phyloP scores from a whole-genome alignment of 345 rosid species.

The Sonneratia caseolaris region DNA sequence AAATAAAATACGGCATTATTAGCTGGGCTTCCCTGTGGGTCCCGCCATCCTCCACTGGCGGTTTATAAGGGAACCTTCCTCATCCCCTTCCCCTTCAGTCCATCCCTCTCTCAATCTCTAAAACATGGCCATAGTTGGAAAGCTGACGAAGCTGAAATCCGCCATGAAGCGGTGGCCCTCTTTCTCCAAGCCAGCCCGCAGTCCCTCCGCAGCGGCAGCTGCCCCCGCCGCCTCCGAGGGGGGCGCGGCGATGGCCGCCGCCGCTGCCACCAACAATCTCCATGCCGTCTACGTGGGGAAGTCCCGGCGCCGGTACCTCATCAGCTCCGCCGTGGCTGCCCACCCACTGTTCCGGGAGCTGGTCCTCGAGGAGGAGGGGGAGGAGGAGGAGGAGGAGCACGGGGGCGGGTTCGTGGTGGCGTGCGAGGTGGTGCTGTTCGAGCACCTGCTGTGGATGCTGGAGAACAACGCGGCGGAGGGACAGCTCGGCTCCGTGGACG shows the following conservation, averaged over 20 bases:
- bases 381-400: constrained; percentile 7
- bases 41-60: not conserved
- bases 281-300: constrained; percentile 83
- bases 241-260: constrained; percentile 8
- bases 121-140: constrained; percentile 60
- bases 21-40: constrained; percentile 6
- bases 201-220: constrained; percentile 1
- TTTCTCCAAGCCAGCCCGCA: constrained; percentile 37
- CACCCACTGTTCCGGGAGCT: constrained; percentile 83
- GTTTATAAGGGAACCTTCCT: constrained; percentile 31
- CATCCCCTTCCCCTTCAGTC: constrained; percentile 9
- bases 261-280: constrained; percentile 6
- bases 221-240: constrained; percentile 10
- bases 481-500: constrained; percentile 60
- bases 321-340: constrained; percentile 39
- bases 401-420: constrained; percentile 41
- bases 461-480: constrained; percentile 23
- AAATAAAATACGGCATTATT: not conserved
- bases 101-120: constrained; percentile 6
- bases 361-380: constrained; percentile 45
- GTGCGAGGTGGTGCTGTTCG: constrained; percentile 90
- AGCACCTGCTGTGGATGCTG: constrained; percentile 93
- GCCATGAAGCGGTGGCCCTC: constrained; percentile 87
- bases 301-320: constrained; percentile 59
- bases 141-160: constrained; percentile 77